phyloP scores from a whole-genome alignment of 257 asterid species.

The Nicotiana undulata region DNA sequence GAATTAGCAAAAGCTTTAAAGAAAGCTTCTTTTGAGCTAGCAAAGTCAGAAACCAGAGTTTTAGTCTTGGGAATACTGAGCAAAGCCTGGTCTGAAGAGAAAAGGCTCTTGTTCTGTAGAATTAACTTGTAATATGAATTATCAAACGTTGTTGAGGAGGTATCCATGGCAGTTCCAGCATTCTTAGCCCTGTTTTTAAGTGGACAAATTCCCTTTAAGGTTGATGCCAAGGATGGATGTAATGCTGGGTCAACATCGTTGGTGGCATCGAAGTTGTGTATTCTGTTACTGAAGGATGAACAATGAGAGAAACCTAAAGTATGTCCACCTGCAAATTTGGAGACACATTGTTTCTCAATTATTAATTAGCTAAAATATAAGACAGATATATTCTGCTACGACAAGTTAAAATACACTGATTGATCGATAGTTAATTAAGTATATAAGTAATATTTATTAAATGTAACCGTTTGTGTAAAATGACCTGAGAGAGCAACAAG shows the following conservation, averaged over 20 bases:
- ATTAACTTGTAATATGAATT: constrained; percentile 62
- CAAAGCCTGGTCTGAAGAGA: constrained; percentile 69
- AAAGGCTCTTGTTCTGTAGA: constrained; percentile 42
- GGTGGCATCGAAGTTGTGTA: constrained; percentile 60
- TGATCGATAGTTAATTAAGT: not conserved
- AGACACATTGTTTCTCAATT: not conserved
- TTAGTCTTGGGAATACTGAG: constrained; percentile 45
- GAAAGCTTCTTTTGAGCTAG: constrained; percentile 53
- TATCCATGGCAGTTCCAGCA: constrained; percentile 65
- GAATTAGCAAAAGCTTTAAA: constrained; percentile 55
- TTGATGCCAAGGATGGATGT: constrained; percentile 53
- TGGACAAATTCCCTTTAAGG: constrained; percentile 44
- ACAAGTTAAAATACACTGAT: not conserved
- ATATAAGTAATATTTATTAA: not conserved
- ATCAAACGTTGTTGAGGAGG: constrained; percentile 62
- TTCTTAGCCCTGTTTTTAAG: constrained; percentile 33
- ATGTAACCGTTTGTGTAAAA: not conserved
- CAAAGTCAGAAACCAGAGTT: constrained; percentile 41
- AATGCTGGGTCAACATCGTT: constrained; percentile 66
- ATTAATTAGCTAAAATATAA: not conserved
- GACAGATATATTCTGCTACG: not conserved
- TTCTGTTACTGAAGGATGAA: constrained; percentile 53
- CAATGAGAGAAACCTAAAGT: constrained; percentile 87
- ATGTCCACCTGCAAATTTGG: constrained; percentile 57
- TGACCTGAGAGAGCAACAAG: constrained; percentile 68